Conservation (phyloP, 1,284 basidiomycete species). For the Tilletiopsis washingtonensis region DNA sequence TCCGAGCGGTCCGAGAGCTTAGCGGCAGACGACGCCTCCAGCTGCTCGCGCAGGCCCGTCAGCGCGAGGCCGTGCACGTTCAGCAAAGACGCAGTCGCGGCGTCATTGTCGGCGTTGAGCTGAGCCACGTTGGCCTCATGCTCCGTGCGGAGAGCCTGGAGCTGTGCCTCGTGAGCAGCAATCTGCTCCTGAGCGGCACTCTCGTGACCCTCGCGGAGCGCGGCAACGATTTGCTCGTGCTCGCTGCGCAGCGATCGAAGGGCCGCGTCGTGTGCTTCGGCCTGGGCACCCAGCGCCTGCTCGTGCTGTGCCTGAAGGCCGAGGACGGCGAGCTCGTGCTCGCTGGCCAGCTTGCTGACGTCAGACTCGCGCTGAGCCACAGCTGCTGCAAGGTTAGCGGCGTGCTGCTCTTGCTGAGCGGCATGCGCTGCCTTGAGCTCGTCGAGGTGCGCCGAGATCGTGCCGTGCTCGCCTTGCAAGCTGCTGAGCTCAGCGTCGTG, state of each 20-base stretch:
- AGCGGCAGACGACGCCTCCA: too few relatives aligned
- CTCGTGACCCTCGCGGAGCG: too few relatives aligned
- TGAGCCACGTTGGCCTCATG: neutral
- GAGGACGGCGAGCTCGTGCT: neutral
- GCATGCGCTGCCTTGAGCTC: neutral
- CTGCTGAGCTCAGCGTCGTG: neutral
- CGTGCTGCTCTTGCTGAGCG: too few relatives aligned
- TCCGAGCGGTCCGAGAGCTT: too few relatives aligned
- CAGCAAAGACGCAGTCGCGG: neutral
- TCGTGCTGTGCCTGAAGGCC: neutral
- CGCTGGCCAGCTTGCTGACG: slow-evolving; percentile 6
- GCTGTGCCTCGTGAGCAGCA: too few relatives aligned
- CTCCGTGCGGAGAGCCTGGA: neutral
- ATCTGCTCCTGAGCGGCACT: slow-evolving; percentile 2
- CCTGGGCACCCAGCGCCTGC: neutral
- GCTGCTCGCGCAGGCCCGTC: too few relatives aligned
- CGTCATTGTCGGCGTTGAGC: neutral
- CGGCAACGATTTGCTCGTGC: too few relatives aligned
- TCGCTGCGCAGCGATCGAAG: neutral
- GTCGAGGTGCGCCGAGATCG: neutral
- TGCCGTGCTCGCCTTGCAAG: neutral
- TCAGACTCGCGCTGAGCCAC: slow-evolving; percentile 10
- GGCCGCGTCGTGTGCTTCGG: slow-evolving; percentile 1
- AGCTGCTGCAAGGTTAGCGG: too few relatives aligned
- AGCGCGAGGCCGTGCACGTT: neutral